Evolutionary conservation across 352 stramenopile genomes (phyloP).

Genomic region (Phytopythium boreale): DNA sequence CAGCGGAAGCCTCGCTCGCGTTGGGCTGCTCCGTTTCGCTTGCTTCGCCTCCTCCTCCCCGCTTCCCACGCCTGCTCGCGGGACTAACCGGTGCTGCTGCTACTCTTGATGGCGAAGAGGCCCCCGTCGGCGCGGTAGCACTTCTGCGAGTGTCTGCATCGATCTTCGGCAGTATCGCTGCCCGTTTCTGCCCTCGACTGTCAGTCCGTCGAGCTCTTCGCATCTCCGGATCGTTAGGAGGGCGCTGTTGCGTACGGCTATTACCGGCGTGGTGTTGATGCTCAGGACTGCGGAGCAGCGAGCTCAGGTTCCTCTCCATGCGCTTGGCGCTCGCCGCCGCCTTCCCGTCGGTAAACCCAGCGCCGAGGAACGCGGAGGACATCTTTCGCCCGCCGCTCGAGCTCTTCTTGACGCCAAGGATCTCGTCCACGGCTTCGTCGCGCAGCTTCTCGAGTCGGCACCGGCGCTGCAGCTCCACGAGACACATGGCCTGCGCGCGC

Average conservation of each 20-base stretch:
- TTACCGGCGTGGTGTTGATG: neutral
- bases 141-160: neutral
- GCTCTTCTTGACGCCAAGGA: constrained; percentile 21
- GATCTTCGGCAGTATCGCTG: neutral
- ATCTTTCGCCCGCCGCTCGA: neutral
- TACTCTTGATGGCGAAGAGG: neutral
- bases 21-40: neutral
- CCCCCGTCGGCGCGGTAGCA: neutral
- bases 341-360: neutral
- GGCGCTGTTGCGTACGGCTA: neutral
- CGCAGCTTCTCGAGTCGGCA: constrained; percentile 63
- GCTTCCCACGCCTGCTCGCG: neutral
- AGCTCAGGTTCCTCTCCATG: constrained; percentile 1
- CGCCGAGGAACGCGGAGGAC: neutral
- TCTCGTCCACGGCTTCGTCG: constrained; percentile 56
- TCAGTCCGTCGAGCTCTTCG: neutral
- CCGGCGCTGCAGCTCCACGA: constrained; percentile 63
- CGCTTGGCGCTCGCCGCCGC: neutral
- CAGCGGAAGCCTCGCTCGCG: neutral
- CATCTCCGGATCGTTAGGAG: neutral
- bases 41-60: neutral
- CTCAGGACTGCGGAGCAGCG: neutral
- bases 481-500: constrained; percentile 58
- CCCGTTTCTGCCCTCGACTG: neutral
- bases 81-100: neutral